Evolutionary conservation across 805 yeast genomes (phyloP), one percentile per base, ranked within the genome.

Genomic region (Cyberlindnera subsufficiens): DNA sequence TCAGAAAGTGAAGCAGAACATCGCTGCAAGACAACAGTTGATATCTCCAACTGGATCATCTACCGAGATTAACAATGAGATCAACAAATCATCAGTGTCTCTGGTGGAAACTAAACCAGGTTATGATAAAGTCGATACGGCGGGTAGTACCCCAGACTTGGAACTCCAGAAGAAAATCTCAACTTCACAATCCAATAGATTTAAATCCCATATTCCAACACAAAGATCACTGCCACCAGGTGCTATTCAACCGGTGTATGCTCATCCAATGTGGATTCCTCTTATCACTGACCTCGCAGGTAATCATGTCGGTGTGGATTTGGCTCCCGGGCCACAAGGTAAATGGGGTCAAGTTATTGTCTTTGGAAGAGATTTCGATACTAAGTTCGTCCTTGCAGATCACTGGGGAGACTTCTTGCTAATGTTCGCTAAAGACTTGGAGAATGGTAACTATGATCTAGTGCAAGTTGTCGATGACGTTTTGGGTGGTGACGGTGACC

Each of bases 221-320:
- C 82, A 83, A 64, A 72, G 72, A 45, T 81, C 93, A 0, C 71
- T 87, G 14, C 99, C 99, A 8, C 85, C 85, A 16, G 82, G 80
- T 6, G 67, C 80, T 11, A 69, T 89, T 36, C 85, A 86, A 59
- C 73, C 76, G 8, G 78, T 80, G 6, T 93, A 88, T 63, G 91
- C 96, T n/a, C 87, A 87, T 61, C 80, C 87, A 4, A 78, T 76
- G 55, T 91, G 99, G 99, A 80, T 91, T 45, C 98, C 99, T 3
- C 64, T 91, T 40, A 78, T 86, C 32, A 87, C 91, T 38, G 99
- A 91, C 61, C 80, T 77, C 42, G 82, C 80, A 18, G 99, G 99
- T 37, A 91, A 91, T 66, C 90, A 89, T 62, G 81, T 91, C 50
- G 99, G 89, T 40, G 69, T 93, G 14, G 99, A 91, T 65, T 72